These are phyloP conservation scores for Camellia japonica DNA, from an alignment of 148 eudicot genomes.

Conservation along the genomic window DNA sequence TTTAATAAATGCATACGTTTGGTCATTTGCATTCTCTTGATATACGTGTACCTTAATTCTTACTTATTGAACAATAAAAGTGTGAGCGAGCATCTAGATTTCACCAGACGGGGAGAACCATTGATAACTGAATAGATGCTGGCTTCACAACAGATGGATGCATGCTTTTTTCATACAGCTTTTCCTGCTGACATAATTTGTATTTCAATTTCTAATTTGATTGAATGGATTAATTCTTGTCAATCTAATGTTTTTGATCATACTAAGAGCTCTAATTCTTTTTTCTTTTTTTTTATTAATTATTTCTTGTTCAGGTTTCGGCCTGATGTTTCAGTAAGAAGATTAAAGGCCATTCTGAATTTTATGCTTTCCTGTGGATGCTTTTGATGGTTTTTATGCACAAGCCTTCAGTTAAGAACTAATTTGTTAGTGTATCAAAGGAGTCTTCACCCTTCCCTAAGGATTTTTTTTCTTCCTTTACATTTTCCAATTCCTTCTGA, in stretches of 20 bases:
- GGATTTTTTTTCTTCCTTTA: not conserved
- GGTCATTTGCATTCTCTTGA: not conserved
- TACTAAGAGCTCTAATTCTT: not conserved
- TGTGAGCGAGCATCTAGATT: not conserved
- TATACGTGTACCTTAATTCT: too few species aligned
- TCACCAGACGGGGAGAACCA: not conserved
- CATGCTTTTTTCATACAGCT: not conserved
- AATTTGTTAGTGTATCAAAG: not conserved
- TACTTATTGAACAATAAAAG: not conserved
- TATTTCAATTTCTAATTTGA: not conserved
- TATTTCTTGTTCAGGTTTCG: not conserved
- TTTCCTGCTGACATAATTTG: not conserved
- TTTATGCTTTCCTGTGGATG: conserved; percentile 10
- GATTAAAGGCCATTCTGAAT: not conserved
- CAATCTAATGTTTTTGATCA: not conserved
- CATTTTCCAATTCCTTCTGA: not conserved
- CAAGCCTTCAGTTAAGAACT: not conserved
- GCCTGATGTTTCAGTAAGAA: not conserved
- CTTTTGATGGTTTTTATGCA: conserved; percentile 6
- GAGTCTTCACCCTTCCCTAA: not conserved
- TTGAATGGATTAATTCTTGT: not conserved
- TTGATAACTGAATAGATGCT: not conserved
- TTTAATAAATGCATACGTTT: not conserved
- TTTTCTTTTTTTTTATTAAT: not conserved
- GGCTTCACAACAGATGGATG: not conserved